A percentile compares a stretch with the other conserved stretches of the same genome.
These are phyloP conservation scores for Acer negundo DNA, from an alignment of 345 rosid species.

Conservation along the genomic window DNA sequence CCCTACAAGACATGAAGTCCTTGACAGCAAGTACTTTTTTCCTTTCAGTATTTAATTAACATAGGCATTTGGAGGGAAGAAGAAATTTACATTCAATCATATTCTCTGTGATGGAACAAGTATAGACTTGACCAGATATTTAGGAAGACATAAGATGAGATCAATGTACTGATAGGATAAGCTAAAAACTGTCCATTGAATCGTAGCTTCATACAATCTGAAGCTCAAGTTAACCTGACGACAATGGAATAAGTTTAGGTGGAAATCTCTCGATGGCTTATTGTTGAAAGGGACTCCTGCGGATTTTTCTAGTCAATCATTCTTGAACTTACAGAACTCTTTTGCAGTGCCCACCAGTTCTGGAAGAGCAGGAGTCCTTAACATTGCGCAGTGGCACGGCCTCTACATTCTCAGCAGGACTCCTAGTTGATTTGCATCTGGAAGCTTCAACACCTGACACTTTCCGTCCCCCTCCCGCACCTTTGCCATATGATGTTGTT, in stretches of 20 bases:
- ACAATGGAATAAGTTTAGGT: constrained; percentile 4
- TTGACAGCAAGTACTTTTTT: not conserved
- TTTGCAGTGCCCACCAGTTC: constrained; percentile 62
- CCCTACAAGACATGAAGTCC: not conserved
- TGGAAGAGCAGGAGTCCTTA: constrained; percentile 49
- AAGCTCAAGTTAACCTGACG: not conserved
- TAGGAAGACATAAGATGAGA: not conserved
- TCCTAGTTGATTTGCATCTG: constrained; percentile 58
- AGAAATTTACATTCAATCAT: too few relatives aligned
- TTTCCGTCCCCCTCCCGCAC: constrained; percentile 69
- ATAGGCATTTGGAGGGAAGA: too few relatives aligned
- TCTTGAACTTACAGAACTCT: constrained; percentile 20
- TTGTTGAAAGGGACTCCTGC: not conserved
- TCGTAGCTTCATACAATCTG: not conserved
- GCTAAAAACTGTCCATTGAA: not conserved
- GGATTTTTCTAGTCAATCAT: not conserved
- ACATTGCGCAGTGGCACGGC: constrained; percentile 46
- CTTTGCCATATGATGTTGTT: constrained; percentile 72
- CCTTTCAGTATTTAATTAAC: too few relatives aligned
- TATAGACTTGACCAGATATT: not conserved
- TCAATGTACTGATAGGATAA: not conserved
- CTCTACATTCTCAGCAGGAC: constrained; percentile 50
- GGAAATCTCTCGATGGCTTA: constrained; percentile 5
- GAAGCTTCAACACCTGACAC: constrained; percentile 68
- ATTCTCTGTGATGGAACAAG: too few relatives aligned